phyloP scores from a whole-genome alignment of 1,284 basidiomycete genomes.

The Ustilago loliicola region DNA sequence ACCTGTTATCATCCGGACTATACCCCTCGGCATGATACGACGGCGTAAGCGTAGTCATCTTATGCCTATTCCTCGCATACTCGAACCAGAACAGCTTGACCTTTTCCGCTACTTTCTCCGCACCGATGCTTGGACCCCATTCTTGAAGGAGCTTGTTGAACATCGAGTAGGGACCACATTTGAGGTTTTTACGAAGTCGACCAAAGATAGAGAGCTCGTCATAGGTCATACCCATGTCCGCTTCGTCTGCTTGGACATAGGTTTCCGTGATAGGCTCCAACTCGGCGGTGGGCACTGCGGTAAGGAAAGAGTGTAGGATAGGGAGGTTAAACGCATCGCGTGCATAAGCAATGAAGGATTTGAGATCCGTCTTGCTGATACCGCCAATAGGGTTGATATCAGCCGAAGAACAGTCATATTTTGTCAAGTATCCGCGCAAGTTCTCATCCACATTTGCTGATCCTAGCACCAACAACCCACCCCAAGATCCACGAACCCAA shows the following conservation, averaged over 20 bases:
- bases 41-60: slow-evolving; percentile 99
- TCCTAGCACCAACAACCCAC: slow-evolving; percentile 91
- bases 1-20: slow-evolving; percentile 96
- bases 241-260: slow-evolving; percentile 96
- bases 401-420: slow-evolving; percentile 86
- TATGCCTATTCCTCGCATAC: slow-evolving; percentile 95
- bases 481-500: slow-evolving; percentile 86
- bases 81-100: slow-evolving; percentile 98
- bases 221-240: slow-evolving; percentile 95
- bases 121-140: slow-evolving; percentile 77
- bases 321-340: slow-evolving; percentile 84
- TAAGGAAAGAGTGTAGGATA: slow-evolving; percentile 84
- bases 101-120: slow-evolving; percentile 87
- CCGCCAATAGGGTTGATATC: slow-evolving; percentile 99
- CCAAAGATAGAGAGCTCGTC: slow-evolving; percentile 95
- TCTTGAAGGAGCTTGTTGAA: slow-evolving; percentile 93
- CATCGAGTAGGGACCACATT: slow-evolving; percentile 96
- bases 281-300: slow-evolving; percentile 93
- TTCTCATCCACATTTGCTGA: slow-evolving; percentile 99
- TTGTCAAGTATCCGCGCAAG: slow-evolving; percentile 95
- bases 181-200: slow-evolving; percentile 91
- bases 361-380: slow-evolving; percentile 97
- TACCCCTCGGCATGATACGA: slow-evolving; percentile 91
- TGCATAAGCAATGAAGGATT: slow-evolving; percentile 92
- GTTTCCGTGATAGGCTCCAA: slow-evolving; percentile 93